Evolutionary conservation across 164 flowering plant genomes (phyloP).

Genomic region (Magnolia kwangsiensis): DNA sequence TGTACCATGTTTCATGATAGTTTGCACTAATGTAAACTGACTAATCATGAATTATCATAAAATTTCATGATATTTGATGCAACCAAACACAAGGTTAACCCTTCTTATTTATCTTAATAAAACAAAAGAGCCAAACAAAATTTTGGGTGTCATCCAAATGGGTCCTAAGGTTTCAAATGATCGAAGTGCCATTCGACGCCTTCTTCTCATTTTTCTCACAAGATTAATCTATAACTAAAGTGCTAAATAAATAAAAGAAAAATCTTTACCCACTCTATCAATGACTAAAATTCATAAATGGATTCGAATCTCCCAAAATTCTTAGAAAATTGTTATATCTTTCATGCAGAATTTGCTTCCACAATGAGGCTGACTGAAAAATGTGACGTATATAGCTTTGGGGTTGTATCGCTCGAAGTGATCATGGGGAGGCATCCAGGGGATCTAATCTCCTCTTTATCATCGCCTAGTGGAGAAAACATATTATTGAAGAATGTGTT

Average conservation of each 20-base stretch:
- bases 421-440: constrained; percentile 69
- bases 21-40: too few species aligned
- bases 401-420: constrained; percentile 57
- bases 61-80: too few species aligned
- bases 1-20: too few species aligned
- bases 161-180: too few species aligned
- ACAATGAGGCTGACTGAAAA: constrained; percentile 52
- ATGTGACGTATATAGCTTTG: constrained; percentile 71
- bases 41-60: too few species aligned
- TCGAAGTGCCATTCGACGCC: neutral
- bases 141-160: too few species aligned
- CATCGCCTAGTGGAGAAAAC: neutral
- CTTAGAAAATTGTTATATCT: neutral
- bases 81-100: too few species aligned
- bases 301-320: neutral
- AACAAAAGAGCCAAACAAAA: too few species aligned
- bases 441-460: constrained; percentile 37
- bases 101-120: too few species aligned
- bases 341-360: constrained; percentile 47
- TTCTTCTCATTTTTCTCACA: neutral
- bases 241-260: too few species aligned
- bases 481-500: constrained; percentile 32
- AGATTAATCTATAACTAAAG: neutral
- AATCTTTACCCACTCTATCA: neutral
- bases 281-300: neutral